Base-by-base conservation (phyloP, 2,329 filamentous ascomycete species). In the Colletotrichum echinochloae region DNA sequence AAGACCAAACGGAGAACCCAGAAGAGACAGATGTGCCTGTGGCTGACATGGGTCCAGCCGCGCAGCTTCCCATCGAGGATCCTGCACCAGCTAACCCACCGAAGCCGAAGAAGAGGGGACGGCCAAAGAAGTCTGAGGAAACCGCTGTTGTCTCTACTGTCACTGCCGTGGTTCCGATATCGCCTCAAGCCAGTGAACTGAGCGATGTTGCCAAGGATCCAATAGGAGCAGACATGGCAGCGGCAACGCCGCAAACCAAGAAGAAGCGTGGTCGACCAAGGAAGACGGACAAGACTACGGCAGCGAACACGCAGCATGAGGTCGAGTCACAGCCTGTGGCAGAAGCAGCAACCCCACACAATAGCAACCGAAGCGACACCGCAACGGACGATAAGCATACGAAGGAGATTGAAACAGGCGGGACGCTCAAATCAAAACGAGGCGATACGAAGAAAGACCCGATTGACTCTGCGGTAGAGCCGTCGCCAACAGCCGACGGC, bases 181-280 rank as follows among this genome's bases (percentile, higher is more conserved):
- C 54, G 12, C 56, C 23, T 6, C 68, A 18, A 41, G 55, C 7
- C 35, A 49, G 30, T 11, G 52, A 56, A 5, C 8, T 9, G 12
- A 35, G 37, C 14, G 52, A 70, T 26, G 9, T 41, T 20, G 26
- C 41, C 18, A 61, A 57, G n/a, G 54, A 33, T 28, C 18, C 39
- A 12, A 35, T 26, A 57, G 60, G 33, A 51, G 49, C 49, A 54
- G 28, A 64, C 73, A 5, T 20, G 4, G 33, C 16, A 41, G 65
- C 69, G 28, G 68, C 33, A 30, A 70, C 39, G 35, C 54, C 48
- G 28, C 57, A 49, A 49, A 60, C 33, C 67, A 73, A 65, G 44
- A 71, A 66, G 57, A 66, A 69, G 41, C 41, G 84, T 60, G 84
- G 84, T 5, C 78, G 84, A 26, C 83, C 83, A 20, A 81, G 78